A percentile compares a stretch with the other conserved stretches of the same genome.
Evolutionary conservation across 352 stramenopile species (phyloP).

Genomic region (Detonula confervacea): DNA sequence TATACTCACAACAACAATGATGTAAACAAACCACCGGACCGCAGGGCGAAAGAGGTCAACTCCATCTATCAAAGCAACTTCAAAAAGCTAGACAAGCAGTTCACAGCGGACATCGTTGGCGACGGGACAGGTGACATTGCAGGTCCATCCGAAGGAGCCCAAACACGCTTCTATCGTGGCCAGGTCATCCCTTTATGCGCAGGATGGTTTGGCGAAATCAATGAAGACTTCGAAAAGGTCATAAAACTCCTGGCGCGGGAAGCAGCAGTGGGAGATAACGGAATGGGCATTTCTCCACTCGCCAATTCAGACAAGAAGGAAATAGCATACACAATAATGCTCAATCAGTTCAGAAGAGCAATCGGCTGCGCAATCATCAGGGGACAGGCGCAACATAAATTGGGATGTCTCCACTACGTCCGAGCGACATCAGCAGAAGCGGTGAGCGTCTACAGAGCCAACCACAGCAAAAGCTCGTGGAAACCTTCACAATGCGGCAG

Average conservation of each 20-base stretch:
- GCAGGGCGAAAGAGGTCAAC: too few species aligned
- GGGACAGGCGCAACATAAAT: too few species aligned
- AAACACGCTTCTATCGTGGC: conserved; percentile 8
- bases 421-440: too few species aligned
- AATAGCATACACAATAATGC: conserved; percentile 11
- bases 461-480: too few species aligned
- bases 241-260: conserved; percentile 5
- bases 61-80: not conserved
- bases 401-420: too few species aligned
- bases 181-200: conserved; percentile 8
- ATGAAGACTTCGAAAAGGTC: conserved; percentile 20
- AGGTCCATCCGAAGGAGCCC: conserved; percentile 7
- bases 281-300: not conserved
- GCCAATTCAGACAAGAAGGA: conserved; percentile 25
- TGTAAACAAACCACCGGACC: too few species aligned
- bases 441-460: too few species aligned
- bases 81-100: not conserved
- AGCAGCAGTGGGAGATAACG: not conserved
- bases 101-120: not conserved
- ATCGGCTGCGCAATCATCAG: too few species aligned
- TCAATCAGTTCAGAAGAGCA: not conserved
- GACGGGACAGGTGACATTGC: not conserved
- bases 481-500: too few species aligned
- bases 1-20: too few species aligned
- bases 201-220: conserved; percentile 16